A percentile compares a stretch with the other conserved stretches of the same genome.
Conservation (phyloP, 2,329 filamentous ascomycete genomes). For the Trichoderma polysporum region DNA sequence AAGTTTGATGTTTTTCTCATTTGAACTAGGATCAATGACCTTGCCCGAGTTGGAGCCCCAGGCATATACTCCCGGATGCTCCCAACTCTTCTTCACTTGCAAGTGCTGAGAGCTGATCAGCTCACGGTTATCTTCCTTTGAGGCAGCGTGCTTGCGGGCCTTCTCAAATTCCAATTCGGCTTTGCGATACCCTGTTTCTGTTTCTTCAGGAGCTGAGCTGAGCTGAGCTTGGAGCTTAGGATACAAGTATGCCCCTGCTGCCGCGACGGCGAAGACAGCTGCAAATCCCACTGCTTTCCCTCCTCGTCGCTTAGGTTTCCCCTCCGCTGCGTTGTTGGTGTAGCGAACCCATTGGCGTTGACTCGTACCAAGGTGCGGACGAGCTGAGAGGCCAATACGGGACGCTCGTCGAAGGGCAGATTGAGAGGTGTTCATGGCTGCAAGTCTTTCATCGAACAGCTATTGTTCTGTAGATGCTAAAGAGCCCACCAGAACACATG, state of each 20-base stretch:
- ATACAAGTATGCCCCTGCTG: slow-evolving; percentile 41
- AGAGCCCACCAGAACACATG: neutral
- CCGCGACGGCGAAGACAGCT: slow-evolving; percentile 40
- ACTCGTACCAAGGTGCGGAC: slow-evolving; percentile 25
- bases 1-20: slow-evolving; percentile 74
- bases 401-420: slow-evolving; percentile 32
- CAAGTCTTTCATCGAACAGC: neutral
- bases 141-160: slow-evolving; percentile 54
- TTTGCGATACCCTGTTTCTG: slow-evolving; percentile 29
- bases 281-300: slow-evolving; percentile 34
- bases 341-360: slow-evolving; percentile 35
- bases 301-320: slow-evolving; percentile 26
- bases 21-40: slow-evolving; percentile 82
- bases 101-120: slow-evolving; percentile 81
- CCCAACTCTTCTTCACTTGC: slow-evolving; percentile 80
- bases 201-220: slow-evolving; percentile 26
- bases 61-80: slow-evolving; percentile 83
- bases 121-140: slow-evolving; percentile 71
- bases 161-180: slow-evolving; percentile 68
- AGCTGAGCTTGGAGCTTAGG: slow-evolving; percentile 34
- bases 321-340: slow-evolving; percentile 27
- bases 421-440: slow-evolving; percentile 35
- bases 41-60: slow-evolving; percentile 88
- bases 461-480: neutral
- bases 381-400: slow-evolving; percentile 27